A percentile compares a stretch with the other conserved stretches of the same genome.
Evolutionary conservation across 2,329 filamentous ascomycete species (phyloP).

Genomic region (Zelopaecilomyces penicillatus): DNA sequence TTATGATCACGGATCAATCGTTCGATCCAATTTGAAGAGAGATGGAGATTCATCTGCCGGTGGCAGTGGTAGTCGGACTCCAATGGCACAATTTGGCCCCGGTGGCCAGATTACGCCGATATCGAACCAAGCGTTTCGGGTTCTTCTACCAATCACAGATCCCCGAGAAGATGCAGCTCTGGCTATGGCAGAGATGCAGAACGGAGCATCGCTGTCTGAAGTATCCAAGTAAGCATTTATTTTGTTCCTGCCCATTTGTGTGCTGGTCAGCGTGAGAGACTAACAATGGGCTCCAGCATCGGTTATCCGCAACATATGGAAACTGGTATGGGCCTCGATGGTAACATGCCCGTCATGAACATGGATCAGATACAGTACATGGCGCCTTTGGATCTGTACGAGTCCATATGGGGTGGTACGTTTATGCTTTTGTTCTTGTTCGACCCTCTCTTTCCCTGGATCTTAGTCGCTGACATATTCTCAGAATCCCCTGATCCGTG

Average conservation of each 20-base stretch:
- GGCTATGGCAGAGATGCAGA: slow-evolving; percentile 58
- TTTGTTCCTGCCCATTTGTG: background rate
- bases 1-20: slow-evolving; percentile 55
- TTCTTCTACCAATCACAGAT: slow-evolving; percentile 24
- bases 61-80: slow-evolving; percentile 38
- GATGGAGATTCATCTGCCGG: slow-evolving; percentile 39
- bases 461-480: slow-evolving; percentile 9
- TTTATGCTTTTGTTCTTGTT: slow-evolving; percentile 28
- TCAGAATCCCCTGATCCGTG: slow-evolving; percentile 52
- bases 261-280: background rate
- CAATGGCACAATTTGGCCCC: slow-evolving; percentile 22
- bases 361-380: slow-evolving; percentile 51
- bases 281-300: background rate
- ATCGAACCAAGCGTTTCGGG: slow-evolving; percentile 18
- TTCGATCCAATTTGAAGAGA: slow-evolving; percentile 40
- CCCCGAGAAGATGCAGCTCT: slow-evolving; percentile 54
- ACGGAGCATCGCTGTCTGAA: slow-evolving; percentile 41
- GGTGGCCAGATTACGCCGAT: slow-evolving; percentile 15
- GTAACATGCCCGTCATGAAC: slow-evolving; percentile 39
- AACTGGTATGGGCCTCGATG: slow-evolving; percentile 27
- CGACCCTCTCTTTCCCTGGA: background rate
- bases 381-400: slow-evolving; percentile 60
- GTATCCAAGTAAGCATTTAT: slow-evolving; percentile 30
- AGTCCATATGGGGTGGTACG: slow-evolving; percentile 61
- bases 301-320: slow-evolving; percentile 30